A percentile compares a stretch with the other conserved stretches of the same genome.
These are phyloP conservation scores for Phytophthora pini DNA, from an alignment of 352 stramenopile species.

Conservation along the genomic window DNA sequence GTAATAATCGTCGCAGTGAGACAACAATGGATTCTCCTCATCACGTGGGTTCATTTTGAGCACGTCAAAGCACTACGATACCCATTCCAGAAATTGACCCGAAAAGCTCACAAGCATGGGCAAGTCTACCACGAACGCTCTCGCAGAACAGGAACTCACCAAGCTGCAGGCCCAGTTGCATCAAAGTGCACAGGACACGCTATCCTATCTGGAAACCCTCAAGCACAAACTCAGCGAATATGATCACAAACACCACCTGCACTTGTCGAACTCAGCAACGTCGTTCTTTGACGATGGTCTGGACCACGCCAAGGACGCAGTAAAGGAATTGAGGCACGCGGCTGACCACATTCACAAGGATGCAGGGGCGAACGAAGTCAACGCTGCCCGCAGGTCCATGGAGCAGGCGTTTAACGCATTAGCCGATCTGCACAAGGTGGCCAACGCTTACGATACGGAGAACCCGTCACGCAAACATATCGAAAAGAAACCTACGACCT, in stretches of 20 bases:
- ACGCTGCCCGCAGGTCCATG: slow-evolving; percentile 27
- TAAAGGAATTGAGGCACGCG: slow-evolving; percentile 26
- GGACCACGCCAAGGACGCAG: slow-evolving; percentile 37
- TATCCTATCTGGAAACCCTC: slow-evolving; percentile 30
- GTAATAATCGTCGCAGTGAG: no score
- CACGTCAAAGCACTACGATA: not conserved
- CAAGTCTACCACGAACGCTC: slow-evolving; percentile 21
- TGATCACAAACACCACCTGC: slow-evolving; percentile 35
- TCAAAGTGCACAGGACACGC: slow-evolving; percentile 24
- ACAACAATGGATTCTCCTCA: no score
- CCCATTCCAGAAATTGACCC: slow-evolving; percentile 13
- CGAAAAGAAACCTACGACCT: slow-evolving; percentile 29
- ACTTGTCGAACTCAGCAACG: slow-evolving; percentile 26
- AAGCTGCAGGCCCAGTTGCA: slow-evolving; percentile 37
- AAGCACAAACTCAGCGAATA: slow-evolving; percentile 33
- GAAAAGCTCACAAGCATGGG: slow-evolving; percentile 19
- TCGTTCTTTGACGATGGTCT: slow-evolving; percentile 35
- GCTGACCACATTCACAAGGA: slow-evolving; percentile 29
- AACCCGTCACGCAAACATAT: slow-evolving; percentile 18
- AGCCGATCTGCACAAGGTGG: slow-evolving; percentile 34
- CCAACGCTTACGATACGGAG: slow-evolving; percentile 34
- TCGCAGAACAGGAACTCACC: slow-evolving; percentile 29
- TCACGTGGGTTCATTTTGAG: not conserved
- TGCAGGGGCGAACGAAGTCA: slow-evolving; percentile 11
- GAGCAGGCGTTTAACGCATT: slow-evolving; percentile 39